Evolutionary conservation across 2,329 filamentous ascomycete genomes (phyloP), one percentile per base, ranked within the genome.

Genomic region (Fusarium ambrosium): DNA sequence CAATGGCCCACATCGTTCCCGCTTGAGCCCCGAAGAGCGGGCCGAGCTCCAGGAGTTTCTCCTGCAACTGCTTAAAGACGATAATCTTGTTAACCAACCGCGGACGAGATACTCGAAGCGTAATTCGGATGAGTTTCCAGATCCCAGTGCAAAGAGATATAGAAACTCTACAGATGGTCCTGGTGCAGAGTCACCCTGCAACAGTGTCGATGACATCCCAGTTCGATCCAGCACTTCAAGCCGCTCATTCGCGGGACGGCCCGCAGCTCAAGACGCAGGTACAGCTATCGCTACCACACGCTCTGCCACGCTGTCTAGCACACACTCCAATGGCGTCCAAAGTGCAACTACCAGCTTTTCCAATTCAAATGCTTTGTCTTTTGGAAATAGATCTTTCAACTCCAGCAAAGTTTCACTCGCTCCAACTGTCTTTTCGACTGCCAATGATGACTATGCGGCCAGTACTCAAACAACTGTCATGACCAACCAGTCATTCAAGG

Each of bases 401-500:
- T 81, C 81, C 4, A 84, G 81, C 63, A 81, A 70, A 39, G 69
- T 72, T 3, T 84, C 84, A 0, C 72, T 83, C 29, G 76, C 69
- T 3, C 78, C 81, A 0, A 78, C 70, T 6, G 70, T 84, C 24
- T 87, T 85, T 62, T 85, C 82, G 13, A 70, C 78, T n/a, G 32
- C 66, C 20, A 66, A 71, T 68, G 58, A 78, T 16, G 73, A 78
- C 2, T 62, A 45, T 13, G 70, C 70, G 1, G 69, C 73, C 5
- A 79, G 79, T 14, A 84, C 79, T 1, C 82, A 85, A 65, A 80
- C 81, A 18, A 86, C 84, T 1, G 58, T 80, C n/a, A 29, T 64
- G 0, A 66, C 73, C 1, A 68, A 76, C 8, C 51, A 20, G 6
- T 75, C 73, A 18, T 36, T 58, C 6, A 66, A 58, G 14, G 59